phyloP scores from a whole-genome alignment of 805 yeast genomes.

The Yarrowia sp. region DNA sequence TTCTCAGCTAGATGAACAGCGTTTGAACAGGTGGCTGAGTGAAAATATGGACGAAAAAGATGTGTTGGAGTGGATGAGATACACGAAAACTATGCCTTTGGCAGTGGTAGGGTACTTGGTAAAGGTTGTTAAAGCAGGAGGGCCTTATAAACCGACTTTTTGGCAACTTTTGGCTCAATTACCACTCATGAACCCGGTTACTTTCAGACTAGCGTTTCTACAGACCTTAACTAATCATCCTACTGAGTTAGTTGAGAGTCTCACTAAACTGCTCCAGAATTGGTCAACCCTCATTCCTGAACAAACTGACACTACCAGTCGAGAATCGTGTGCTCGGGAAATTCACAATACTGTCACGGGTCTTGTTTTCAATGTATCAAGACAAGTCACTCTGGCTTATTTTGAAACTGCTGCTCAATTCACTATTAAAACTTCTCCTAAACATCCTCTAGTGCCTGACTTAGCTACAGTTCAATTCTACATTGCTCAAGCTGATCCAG shows the following conservation, averaged over 20 bases:
- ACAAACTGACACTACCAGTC: not conserved
- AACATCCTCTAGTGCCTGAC: not conserved
- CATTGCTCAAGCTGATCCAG: constrained; percentile 1
- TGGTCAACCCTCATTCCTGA: not conserved
- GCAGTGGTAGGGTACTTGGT: not conserved
- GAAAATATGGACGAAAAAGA: not conserved
- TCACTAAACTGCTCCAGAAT: too few relatives aligned
- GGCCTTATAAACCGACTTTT: not conserved
- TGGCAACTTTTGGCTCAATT: not conserved
- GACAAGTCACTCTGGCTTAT: not conserved
- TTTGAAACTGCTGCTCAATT: not conserved
- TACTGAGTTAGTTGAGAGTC: too few relatives aligned
- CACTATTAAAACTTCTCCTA: not conserved
- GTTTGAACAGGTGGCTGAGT: constrained; percentile 6
- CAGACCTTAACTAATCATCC: not conserved
- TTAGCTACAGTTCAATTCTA: not conserved
- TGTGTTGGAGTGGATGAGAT: not conserved
- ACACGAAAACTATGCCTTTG: not conserved
- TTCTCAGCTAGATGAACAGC: not conserved
- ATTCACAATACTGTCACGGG: not conserved
- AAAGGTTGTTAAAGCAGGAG: not conserved
- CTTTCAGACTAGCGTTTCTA: not conserved
- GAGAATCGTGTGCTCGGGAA: not conserved
- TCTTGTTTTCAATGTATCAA: not conserved
- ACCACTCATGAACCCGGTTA: not conserved